A percentile compares a stretch with the other conserved stretches of the same genome.
These are phyloP conservation scores for Fusarium cicatricum DNA, from an alignment of 2,329 filamentous ascomycete species.

Conservation along the genomic window DNA sequence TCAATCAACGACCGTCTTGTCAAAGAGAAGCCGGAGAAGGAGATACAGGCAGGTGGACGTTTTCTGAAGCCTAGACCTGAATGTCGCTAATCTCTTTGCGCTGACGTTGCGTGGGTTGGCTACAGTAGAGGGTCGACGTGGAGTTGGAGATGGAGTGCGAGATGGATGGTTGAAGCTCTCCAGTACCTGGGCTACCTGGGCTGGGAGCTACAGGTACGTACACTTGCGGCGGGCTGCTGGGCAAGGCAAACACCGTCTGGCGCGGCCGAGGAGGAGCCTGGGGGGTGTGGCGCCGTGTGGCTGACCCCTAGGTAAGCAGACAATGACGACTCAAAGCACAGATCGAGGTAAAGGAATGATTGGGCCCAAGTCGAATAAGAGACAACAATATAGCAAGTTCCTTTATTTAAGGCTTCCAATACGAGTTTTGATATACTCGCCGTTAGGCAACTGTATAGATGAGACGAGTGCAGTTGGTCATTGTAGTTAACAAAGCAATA, in stretches of 20 bases:
- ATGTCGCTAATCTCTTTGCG: slow-evolving; percentile 15
- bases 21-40: slow-evolving; percentile 15
- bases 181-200: slow-evolving; percentile 9
- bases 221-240: slow-evolving; percentile 14
- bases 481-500: no score
- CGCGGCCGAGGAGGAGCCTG: slow-evolving; percentile 44
- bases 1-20: slow-evolving; percentile 34
- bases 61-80: slow-evolving; percentile 1
- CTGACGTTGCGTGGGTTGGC: slow-evolving; percentile 9
- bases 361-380: no score
- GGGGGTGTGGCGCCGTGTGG: slow-evolving; percentile 24
- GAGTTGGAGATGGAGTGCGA: slow-evolving; percentile 29
- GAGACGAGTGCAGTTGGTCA: no score
- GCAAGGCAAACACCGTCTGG: slow-evolving; percentile 56
- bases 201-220: slow-evolving; percentile 38
- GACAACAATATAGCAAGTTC: no score
- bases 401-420: no score
- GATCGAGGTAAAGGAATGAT: background rate
- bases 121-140: slow-evolving; percentile 24
- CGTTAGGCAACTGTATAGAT: no score
- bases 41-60: background rate
- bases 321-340: no score
- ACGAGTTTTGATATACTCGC: no score
- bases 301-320: slow-evolving; percentile 6
- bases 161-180: slow-evolving; percentile 37